Base-by-base conservation (phyloP, 371 early-diverging fungal species). In the Mucor racemosus region DNA sequence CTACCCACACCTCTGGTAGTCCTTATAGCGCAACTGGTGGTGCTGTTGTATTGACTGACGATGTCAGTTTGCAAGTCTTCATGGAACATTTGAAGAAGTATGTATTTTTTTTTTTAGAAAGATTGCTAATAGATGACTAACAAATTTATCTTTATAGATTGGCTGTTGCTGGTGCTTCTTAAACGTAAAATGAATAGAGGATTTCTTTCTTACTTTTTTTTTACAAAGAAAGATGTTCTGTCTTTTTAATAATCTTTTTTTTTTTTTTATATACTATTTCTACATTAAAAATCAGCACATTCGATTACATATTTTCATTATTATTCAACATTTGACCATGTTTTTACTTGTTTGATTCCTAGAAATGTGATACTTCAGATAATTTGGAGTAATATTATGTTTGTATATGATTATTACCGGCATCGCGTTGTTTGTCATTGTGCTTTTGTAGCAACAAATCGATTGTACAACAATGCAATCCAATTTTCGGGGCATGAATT, bases 21-120 rank as follows among this genome's bases (percentile, higher is more conserved):
- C 86, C 90, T 69, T 90, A 87, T 54, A 90, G 90, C 53, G 78
- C 77, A 40, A 78, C 82, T 42, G 87, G 84, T 33, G 94, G 90
- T 33, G 89, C 90, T 75, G 94, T 96, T 5, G 97, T 99, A 60
- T 90, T 98, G 63, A 99, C 99, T 11, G 99, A 99, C 67, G 99
- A 99, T 81, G 99, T 99, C 68, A 93, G 92, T 54, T 76, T 99
- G 76, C 97, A 96, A 84, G 95, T 96, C 66, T 99, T 99, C 78
- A 93, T 97, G 93, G 94, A 95, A 64, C 96, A 97, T 72, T 78
- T 99, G 69, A 98, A 94, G 81, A 96, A 96, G 88, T 86, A 84
- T 65, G 88, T 57, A 7, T 15, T 15, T 15, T 55, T 5, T 26
- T 26, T 26, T 26, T 26, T 26, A 26, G 26, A 26, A 1, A 36